A percentile compares a stretch with the other conserved stretches of the same genome.
phyloP scores from a whole-genome alignment of 164 flowering plant species.

The Liquidambar formosana region DNA sequence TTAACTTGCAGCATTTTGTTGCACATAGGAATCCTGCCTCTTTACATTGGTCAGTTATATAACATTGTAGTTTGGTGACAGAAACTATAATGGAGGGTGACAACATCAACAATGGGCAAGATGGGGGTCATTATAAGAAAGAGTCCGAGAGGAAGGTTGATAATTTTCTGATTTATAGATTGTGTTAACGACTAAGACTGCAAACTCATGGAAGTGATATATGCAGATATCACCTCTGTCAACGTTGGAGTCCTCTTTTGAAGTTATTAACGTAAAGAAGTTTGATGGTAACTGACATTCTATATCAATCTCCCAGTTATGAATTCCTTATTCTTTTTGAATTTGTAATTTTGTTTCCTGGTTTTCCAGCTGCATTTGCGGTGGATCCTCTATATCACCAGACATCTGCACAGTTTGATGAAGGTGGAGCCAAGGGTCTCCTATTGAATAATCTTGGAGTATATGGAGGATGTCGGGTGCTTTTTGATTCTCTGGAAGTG shows the following conservation, averaged over 20 bases:
- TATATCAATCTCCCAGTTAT: background rate
- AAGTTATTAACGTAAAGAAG: constrained; percentile 86
- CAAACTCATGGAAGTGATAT: constrained; percentile 19
- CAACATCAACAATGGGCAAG: constrained; percentile 35
- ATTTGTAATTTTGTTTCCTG: background rate
- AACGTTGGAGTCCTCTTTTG: constrained; percentile 90
- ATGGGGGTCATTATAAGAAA: constrained; percentile 50
- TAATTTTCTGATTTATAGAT: background rate
- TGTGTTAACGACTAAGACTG: background rate
- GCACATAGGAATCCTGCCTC: no score
- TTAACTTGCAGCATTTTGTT: background rate
- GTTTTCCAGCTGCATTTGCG: constrained; percentile 71
- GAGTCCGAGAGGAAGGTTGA: constrained; percentile 70
- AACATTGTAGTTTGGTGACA: constrained; percentile 21
- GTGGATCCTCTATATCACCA: constrained; percentile 98
- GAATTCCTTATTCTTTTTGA: no score
- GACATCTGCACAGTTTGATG: constrained; percentile 97
- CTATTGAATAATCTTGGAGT: constrained; percentile 92
- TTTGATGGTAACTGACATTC: constrained; percentile 68
- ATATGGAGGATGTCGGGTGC: constrained; percentile 83
- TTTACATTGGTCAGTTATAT: constrained; percentile 6
- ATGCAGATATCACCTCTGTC: constrained; percentile 85
- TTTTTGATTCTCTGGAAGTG: constrained; percentile 87
- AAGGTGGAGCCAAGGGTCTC: constrained; percentile 98
- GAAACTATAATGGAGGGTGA: constrained; percentile 41